These are phyloP conservation scores for Alternaria arborescens DNA, from an alignment of 2,329 filamentous ascomycete genomes.

Conservation along the genomic window DNA sequence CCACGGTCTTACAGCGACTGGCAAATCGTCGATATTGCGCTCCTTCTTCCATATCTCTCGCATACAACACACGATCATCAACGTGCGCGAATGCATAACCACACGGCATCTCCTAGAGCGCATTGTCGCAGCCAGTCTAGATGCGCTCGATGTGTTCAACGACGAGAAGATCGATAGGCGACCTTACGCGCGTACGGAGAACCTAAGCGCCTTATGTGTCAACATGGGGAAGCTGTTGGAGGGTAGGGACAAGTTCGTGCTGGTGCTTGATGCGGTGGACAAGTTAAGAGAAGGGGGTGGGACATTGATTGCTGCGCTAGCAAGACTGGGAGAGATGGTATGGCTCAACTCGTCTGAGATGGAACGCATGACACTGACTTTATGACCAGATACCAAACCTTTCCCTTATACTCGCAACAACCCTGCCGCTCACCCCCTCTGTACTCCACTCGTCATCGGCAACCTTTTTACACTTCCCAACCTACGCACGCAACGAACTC, in stretches of 20 bases:
- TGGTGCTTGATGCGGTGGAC: conserved; percentile 90
- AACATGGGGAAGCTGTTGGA: conserved; percentile 73
- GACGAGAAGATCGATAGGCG: conserved; percentile 49
- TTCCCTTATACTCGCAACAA: conserved; percentile 79
- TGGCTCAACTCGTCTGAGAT: conserved; percentile 40
- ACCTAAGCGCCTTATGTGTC: conserved; percentile 76
- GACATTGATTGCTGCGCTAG: conserved; percentile 82
- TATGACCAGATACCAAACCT: conserved; percentile 75
- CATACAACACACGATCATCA: conserved; percentile 68
- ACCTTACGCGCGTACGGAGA: conserved; percentile 75
- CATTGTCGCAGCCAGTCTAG: conserved; percentile 64
- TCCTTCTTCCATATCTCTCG: conserved; percentile 65
- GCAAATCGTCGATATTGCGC: conserved; percentile 77
- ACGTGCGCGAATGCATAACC: conserved; percentile 79
- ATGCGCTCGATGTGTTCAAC: conserved; percentile 54
- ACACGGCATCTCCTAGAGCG: conserved; percentile 79
- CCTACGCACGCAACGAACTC: conserved; percentile 83
- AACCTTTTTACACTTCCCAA: conserved; percentile 81
- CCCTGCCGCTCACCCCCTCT: conserved; percentile 69
- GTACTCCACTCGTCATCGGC: conserved; percentile 74
- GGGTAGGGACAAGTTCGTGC: conserved; percentile 69
- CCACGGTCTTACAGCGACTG: conserved; percentile 86
- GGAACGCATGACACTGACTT: conserved; percentile 5
- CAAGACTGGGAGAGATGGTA: conserved; percentile 82
- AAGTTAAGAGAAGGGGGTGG: conserved; percentile 79